phyloP scores from a whole-genome alignment of 1,284 basidiomycete species.

The Puccinia novopanici region DNA sequence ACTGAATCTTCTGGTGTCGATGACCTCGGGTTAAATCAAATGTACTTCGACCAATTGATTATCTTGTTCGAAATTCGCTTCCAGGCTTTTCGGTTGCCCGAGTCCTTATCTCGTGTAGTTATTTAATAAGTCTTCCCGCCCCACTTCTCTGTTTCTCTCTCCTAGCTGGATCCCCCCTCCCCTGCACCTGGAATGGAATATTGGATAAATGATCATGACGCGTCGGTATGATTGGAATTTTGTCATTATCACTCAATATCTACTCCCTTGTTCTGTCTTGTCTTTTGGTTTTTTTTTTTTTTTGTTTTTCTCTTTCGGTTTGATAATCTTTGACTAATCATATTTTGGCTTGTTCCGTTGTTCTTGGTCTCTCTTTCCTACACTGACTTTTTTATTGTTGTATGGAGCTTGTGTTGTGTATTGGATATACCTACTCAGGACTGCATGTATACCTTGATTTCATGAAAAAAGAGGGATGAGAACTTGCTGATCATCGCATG shows the following conservation, averaged over 20 bases:
- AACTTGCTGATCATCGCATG: too few relatives aligned
- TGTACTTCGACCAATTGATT: conserved; percentile 33
- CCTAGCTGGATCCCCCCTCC: neutral
- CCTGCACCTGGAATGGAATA: neutral
- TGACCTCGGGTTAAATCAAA: conserved; percentile 1
- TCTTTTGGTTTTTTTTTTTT: neutral
- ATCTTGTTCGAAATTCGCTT: conserved; percentile 19
- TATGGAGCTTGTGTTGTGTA: too few relatives aligned
- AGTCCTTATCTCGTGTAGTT: conserved; percentile 9
- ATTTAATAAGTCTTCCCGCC: neutral
- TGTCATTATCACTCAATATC: neutral
- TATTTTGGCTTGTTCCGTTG: neutral
- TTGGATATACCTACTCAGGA: too few relatives aligned
- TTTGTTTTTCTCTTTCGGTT: neutral
- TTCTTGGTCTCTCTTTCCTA: too few relatives aligned
- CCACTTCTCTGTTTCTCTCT: neutral
- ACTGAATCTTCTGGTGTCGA: conserved; percentile 3
- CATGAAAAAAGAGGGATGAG: too few relatives aligned
- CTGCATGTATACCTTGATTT: too few relatives aligned
- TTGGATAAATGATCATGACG: neutral
- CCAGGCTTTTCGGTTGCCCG: conserved; percentile 27
- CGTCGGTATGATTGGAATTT: neutral
- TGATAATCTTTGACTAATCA: neutral
- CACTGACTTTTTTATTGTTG: neutral
- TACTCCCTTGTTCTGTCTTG: neutral